These are phyloP conservation scores for Microbotryum intermedium DNA, from an alignment of 1,284 basidiomycete genomes.

Conservation along the genomic window DNA sequence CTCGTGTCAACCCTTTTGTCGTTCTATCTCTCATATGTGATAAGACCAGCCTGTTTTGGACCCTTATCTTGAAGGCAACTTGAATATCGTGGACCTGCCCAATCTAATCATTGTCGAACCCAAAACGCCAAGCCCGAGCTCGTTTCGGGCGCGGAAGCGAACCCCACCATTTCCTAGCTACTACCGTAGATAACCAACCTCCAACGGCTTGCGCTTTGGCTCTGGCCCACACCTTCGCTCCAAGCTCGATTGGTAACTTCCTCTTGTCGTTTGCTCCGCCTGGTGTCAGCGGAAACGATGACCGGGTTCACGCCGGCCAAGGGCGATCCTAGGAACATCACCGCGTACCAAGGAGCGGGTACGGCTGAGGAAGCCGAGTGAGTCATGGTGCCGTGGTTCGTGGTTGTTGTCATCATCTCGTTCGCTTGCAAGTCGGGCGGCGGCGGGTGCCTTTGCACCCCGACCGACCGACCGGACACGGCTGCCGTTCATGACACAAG, in stretches of 20 bases:
- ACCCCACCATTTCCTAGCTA: no score
- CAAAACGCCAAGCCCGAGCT: constrained; percentile 12
- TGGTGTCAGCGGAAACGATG: no score
- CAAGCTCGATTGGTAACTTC: background rate
- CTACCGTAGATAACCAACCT: no score
- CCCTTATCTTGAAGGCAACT: no score
- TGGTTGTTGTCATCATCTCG: background rate
- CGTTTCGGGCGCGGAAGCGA: no score
- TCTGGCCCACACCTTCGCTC: constrained; percentile 5
- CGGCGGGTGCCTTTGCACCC: no score
- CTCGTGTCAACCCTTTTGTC: no score
- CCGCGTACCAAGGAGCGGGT: constrained; percentile 14
- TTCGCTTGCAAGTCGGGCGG: background rate
- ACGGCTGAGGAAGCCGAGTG: constrained; percentile 14
- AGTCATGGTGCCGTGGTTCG: background rate
- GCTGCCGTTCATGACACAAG: background rate
- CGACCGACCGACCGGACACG: background rate
- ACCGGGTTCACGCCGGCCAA: constrained; percentile 4
- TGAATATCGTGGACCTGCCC: no score
- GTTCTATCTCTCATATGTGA: no score
- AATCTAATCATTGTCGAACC: constrained; percentile 4
- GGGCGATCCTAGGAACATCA: constrained; percentile 7
- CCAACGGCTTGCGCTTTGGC: background rate
- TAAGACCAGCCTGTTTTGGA: no score
- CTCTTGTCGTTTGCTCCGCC: no score